Base-by-base conservation (phyloP, 768 basidiomycete genomes). In the Psilocybe sp. region DNA sequence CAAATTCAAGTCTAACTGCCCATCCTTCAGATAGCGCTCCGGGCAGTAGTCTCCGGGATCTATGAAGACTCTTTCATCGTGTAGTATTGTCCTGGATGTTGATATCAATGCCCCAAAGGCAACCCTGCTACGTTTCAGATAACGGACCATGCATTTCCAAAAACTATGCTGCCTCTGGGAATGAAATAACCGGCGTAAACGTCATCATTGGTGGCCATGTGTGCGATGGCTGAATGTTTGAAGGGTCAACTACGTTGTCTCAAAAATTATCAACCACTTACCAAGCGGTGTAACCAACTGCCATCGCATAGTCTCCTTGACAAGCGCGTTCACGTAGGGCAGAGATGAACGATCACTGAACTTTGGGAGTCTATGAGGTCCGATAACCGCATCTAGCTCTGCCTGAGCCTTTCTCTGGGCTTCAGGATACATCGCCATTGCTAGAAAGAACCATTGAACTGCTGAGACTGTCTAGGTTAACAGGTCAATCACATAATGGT, bases 401-500 rank as follows among this genome's bases (percentile, higher is more conserved):
- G 40, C 46, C 50, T 54, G 61, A 1, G 57, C 60, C 28, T 51
- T 52, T 14, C 13, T 40, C 40, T 62, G 63, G 10, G 62, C 46
- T 2, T 57, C 44, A 3, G 63, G 59, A 36, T 59, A 35, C 14
- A 39, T 45, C 3, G 56, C 46, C 46, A 61, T 50, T 0, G 55
- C 54, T 23, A 43, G 23, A 31, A 58, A 62, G 56, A 71, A 71
- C 53, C 75, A 74, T 4, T 71, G 66, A 41, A 70, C 64, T 33
- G 71, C 61, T 0, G 67, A 61, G 2, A 71, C 68, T 13, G 33
- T 44, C 37, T 19, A 41, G 14, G n/a, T n/a, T n/a, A 35, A 42
- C 5, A 73, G 75, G 43, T 70, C 18, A 16, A 48, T 14, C 23
- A 12, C 8, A 13, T 37, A 3, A 16, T 19, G 16, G 1, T 28